Base-by-base conservation (phyloP, 805 yeast genomes). In the Priceomyces fermenticarens region DNA sequence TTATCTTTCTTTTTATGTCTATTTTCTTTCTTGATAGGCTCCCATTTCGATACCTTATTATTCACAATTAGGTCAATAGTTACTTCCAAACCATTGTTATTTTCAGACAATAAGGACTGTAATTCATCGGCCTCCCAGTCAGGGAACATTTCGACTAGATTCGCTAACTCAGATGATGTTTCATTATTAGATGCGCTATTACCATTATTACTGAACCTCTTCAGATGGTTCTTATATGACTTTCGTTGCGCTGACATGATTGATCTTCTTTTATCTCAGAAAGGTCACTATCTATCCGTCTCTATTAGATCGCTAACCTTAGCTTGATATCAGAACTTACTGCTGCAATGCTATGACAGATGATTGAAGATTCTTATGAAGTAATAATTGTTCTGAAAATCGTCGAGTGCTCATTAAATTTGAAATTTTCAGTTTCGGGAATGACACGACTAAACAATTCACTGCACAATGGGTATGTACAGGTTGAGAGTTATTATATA, bases 101-200 rank as follows among this genome's bases (percentile, higher is more conserved):
- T 78, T 65, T 93, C 98, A 43, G 73, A 72, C 52, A 90, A 80
- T 44, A 88, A 80, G 39, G 83, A 78, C 35, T 73, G 67, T 58
- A 93, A 79, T 60, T 93, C 99, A 23, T 86, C 95, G 40, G 76
- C 72, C 36, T 86, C 77, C 99, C 99, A 93, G 59, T 87, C 96
- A 33, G 97, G 96, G 70, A 93, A 90, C 72, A 93, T 74, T 65
- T 91, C 98, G 38, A 74, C 63, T 52, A 91, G 77, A 29, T 85
- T 78, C 78, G 70, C 59, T 76, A 68, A 54, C 44, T 66, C 66
- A 32, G 41, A 48, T 16, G 57, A 48, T 28, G 56, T 41, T 44
- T 49, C 51, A 49, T 47, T 49, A 40, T 41, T 36, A 15, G 37
- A 30, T 30, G 40, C 13, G 34, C 38, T 33, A 17, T 32, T 29